These are phyloP conservation scores for Fraxinus albicans DNA, from an alignment of 305 asterid genomes.

Conservation along the genomic window DNA sequence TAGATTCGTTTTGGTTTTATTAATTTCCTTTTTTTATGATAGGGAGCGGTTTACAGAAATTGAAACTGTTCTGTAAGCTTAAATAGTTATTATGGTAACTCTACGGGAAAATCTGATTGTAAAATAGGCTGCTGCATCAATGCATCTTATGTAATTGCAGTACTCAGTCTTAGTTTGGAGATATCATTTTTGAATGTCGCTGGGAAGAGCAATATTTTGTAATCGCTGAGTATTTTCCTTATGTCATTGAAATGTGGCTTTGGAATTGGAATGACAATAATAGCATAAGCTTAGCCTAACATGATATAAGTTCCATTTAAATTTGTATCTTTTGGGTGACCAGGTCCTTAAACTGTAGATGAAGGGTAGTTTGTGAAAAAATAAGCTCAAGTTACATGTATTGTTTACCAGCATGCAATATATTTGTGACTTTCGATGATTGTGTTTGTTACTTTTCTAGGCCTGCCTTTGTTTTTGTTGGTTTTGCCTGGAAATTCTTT, in stretches of 20 bases:
- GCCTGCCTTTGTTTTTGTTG: background rate
- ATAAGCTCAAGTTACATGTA: background rate
- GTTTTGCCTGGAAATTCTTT: background rate
- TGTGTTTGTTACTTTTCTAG: background rate
- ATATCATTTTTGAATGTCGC: background rate
- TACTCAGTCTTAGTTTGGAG: background rate
- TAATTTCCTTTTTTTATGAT: background rate
- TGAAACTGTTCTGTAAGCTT: background rate
- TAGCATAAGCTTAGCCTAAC: background rate
- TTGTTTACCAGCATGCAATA: background rate
- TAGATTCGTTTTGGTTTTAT: background rate
- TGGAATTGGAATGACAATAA: background rate
- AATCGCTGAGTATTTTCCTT: background rate
- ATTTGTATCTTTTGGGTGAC: background rate
- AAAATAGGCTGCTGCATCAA: background rate
- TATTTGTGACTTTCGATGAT: background rate
- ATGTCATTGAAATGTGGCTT: background rate
- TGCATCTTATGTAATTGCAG: background rate
- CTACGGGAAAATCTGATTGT: background rate
- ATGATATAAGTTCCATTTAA: background rate
- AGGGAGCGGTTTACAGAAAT: background rate
- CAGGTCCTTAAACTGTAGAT: background rate
- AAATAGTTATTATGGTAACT: background rate
- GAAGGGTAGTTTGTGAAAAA: background rate
- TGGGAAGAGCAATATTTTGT: background rate